Base-by-base conservation (phyloP, 2,329 filamentous ascomycete genomes). In the Tolypocladium tropicale region DNA sequence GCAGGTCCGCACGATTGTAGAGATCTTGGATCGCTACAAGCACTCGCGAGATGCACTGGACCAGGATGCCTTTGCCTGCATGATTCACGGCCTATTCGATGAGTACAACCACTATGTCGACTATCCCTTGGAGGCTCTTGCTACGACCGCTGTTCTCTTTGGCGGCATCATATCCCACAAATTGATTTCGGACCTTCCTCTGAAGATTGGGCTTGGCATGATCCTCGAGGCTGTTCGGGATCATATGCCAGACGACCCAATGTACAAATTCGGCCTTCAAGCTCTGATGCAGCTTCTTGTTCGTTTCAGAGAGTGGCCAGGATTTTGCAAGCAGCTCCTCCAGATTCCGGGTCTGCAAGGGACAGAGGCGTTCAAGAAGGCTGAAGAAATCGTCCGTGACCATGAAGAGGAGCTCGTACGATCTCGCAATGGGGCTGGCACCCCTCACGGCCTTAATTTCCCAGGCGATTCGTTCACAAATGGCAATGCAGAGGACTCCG, bases 201-300 rank as follows among this genome's bases (percentile, higher is more conserved):
- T 97, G 36, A 91, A 96, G 67, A 91, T 96, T 56, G 94, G 90
- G n/a, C 77, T 97, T 18, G 91, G 89, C 18, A 96, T 99, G 90
- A 95, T 99, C 60, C 77, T 97, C n/a, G 92, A 99, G 70, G 90
- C 94, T 14, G 91, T 99, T 28, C 82, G 90, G 61, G 91, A 96
- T 60, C 90, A 94, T 65, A 76, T 81, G 34, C 84, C 88, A 0
- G 88, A 95, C 34, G 85, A 92, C 58, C 85, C 90, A 1, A 97
- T 99, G 94, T 97, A 94, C 76, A 96, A 96, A 65, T 99, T 99
- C 68, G 94, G 95, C 12, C 80, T 99, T 14, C 94, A 99, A 69
- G 94, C 94, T 18, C 80, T 99, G 58, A 86, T 96, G 68, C 91
- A 97, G 70, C 82, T 97, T 55, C 85, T 90, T 55, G 80, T 83